phyloP scores from a whole-genome alignment of 768 basidiomycete genomes.

The Galerina sulciceps region DNA sequence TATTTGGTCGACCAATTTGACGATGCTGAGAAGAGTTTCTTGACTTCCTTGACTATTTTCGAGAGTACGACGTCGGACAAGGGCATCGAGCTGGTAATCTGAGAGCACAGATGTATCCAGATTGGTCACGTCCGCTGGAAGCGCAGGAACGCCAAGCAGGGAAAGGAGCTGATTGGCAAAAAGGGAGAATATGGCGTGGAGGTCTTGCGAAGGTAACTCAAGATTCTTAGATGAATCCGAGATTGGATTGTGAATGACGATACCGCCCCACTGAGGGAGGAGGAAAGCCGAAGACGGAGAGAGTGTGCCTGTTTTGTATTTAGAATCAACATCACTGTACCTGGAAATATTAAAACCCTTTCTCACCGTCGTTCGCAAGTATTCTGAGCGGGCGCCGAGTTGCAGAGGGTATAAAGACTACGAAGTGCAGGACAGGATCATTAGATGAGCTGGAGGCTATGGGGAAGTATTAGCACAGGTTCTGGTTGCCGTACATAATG shows the following conservation, averaged over 20 bases:
- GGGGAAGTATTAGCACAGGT: constrained; percentile 6
- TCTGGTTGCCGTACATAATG: not conserved
- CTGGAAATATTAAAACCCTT: not conserved
- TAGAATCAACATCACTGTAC: constrained; percentile 1
- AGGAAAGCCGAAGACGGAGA: constrained; percentile 74
- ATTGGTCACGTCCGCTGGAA: constrained; percentile 52
- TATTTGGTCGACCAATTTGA: constrained; percentile 83
- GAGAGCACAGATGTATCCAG: constrained; percentile 36
- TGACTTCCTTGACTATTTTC: constrained; percentile 72
- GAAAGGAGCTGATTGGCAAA: constrained; percentile 76
- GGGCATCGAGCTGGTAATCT: constrained; percentile 82
- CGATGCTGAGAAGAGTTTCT: constrained; percentile 82
- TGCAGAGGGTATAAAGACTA: constrained; percentile 83
- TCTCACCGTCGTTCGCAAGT: constrained; percentile 54
- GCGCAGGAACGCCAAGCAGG: constrained; percentile 78
- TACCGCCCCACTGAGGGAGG: constrained; percentile 93
- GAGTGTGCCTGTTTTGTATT: constrained; percentile 43
- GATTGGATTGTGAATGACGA: constrained; percentile 76
- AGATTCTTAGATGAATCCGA: constrained; percentile 28
- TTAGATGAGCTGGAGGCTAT: constrained; percentile 91
- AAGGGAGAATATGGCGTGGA: constrained; percentile 58
- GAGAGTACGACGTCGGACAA: constrained; percentile 68
- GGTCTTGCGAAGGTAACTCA: constrained; percentile 44
- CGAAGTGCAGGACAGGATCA: constrained; percentile 92
- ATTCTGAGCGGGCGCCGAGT: constrained; percentile 74